These are phyloP conservation scores for Floccularia luteovirens DNA, from an alignment of 768 basidiomycete species.

Conservation along the genomic window DNA sequence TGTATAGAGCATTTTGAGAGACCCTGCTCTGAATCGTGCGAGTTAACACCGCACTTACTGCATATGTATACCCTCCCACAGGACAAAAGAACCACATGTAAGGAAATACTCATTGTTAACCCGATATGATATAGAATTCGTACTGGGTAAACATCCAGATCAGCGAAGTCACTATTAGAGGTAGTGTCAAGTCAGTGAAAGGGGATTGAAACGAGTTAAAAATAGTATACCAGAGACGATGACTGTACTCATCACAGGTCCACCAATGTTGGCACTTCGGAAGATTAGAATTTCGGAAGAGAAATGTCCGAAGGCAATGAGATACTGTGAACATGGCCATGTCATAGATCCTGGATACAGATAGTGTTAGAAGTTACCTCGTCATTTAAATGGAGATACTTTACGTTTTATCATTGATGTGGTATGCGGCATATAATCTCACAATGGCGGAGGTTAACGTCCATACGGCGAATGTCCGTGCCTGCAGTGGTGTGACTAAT, in stretches of 20 bases:
- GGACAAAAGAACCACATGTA: no score
- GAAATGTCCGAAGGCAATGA: conserved; percentile 89
- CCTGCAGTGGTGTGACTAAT: conserved; percentile 73
- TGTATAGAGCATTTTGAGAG: no score
- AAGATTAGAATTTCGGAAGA: conserved; percentile 80
- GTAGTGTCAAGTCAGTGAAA: conserved; percentile 11
- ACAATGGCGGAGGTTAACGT: conserved; percentile 81
- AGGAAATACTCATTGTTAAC: no score
- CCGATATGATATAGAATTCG: conserved; percentile 63
- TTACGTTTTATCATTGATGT: conserved; percentile 78
- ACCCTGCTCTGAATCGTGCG: no score
- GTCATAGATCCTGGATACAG: conserved; percentile 66
- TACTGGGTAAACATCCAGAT: conserved; percentile 86
- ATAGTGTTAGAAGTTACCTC: conserved; percentile 2
- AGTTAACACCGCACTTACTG: no score
- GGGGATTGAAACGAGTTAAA: conserved; percentile 1
- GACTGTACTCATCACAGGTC: conserved; percentile 62
- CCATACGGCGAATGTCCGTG: conserved; percentile 89
- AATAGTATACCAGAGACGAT: conserved; percentile 74
- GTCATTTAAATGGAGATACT: conserved; percentile 16
- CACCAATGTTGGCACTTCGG: conserved; percentile 56
- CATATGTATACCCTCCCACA: no score
- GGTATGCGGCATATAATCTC: conserved; percentile 82
- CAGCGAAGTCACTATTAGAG: conserved; percentile 49
- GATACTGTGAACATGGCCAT: conserved; percentile 82